Percentiles rank a stretch among this genome's conserved stretches.
Conservation (phyloP, 306 rosid genomes). For the Hylodesmum podocarpum region DNA sequence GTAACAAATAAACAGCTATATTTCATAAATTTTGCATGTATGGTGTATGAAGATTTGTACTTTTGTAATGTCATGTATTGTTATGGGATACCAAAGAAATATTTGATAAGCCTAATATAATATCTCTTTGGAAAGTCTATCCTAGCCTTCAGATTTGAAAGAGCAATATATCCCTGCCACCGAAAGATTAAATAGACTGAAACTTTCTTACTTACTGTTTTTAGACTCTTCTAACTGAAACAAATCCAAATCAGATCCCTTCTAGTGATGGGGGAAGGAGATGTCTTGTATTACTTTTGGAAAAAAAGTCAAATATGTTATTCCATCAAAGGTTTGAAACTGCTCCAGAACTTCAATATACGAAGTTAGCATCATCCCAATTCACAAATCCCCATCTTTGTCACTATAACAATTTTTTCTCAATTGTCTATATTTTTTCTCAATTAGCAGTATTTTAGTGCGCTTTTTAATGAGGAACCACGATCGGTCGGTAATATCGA, state of each 20-base stretch:
- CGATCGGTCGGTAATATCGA: no score
- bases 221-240: conserved; percentile 1
- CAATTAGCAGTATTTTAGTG: no score
- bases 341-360: neutral
- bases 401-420: neutral
- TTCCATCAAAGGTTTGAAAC: conserved; percentile 11
- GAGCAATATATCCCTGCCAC: neutral
- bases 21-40: neutral
- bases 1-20: neutral
- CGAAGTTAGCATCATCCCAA: neutral
- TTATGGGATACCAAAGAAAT: neutral
- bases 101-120: neutral
- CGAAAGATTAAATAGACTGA: neutral
- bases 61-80: neutral
- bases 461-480: no score
- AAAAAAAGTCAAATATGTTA: neutral
- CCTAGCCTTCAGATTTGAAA: conserved; percentile 8
- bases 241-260: neutral
- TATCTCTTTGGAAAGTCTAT: neutral
- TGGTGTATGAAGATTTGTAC: neutral
- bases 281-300: neutral
- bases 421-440: conserved; percentile 3
- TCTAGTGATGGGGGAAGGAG: neutral
- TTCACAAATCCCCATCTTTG: neutral
- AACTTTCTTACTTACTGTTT: neutral